A percentile compares a stretch with the other conserved stretches of the same genome.
These are phyloP conservation scores for Acanthochlamys bracteata DNA, from an alignment of 106 monocot species.

Conservation along the genomic window DNA sequence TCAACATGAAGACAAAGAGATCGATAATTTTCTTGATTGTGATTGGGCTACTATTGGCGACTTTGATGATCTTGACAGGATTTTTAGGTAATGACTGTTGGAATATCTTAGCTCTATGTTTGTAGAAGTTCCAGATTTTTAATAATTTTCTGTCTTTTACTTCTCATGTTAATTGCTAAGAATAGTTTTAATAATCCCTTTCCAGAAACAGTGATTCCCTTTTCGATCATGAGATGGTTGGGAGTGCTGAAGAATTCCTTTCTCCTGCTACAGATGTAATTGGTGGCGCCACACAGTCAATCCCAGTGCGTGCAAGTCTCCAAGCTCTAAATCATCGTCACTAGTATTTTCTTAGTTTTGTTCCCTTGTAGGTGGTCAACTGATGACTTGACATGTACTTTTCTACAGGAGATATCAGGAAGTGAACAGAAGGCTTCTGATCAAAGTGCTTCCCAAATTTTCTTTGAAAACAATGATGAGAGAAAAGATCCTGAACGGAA, in stretches of 20 bases:
- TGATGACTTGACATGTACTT: not conserved
- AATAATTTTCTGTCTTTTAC: too few species aligned
- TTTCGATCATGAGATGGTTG: constrained; percentile 38
- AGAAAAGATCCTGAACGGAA: constrained; percentile 37
- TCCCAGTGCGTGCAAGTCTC: constrained; percentile 37
- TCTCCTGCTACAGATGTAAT: constrained; percentile 28
- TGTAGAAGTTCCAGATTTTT: not conserved
- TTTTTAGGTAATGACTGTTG: constrained; percentile 40
- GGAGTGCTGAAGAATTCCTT: constrained; percentile 29
- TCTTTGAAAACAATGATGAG: constrained; percentile 21
- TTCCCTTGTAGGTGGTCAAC: not conserved
- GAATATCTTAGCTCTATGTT: not conserved
- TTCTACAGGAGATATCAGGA: constrained; percentile 35
- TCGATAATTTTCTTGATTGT: constrained; percentile 43
- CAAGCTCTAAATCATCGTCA: not conserved
- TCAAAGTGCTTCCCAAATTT: constrained; percentile 24
- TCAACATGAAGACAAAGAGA: constrained; percentile 29
- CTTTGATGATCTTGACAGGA: constrained; percentile 58
- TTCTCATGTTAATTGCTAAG: not conserved
- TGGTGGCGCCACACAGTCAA: constrained; percentile 26
- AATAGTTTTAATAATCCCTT: too few species aligned
- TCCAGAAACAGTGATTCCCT: constrained; percentile 55
- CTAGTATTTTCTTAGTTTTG: not conserved
- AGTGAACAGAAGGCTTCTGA: constrained; percentile 23
- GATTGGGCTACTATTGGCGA: constrained; percentile 54